Conservation (phyloP, 148 eudicot species). For the Selenicereus undatus region DNA sequence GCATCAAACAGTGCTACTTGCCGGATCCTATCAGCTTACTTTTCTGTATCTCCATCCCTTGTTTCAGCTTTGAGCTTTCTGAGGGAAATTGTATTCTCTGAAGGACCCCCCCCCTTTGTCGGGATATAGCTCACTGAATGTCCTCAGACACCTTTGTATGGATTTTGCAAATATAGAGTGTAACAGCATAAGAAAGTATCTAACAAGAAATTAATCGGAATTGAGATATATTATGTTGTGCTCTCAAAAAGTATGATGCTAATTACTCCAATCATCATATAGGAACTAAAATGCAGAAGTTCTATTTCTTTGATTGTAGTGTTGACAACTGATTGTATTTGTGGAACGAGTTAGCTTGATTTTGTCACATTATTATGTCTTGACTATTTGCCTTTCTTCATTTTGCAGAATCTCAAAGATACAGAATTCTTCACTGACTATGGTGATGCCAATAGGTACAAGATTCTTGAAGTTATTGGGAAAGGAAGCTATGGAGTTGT, state of each 20-base stretch:
- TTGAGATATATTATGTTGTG: neutral
- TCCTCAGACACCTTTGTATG: neutral
- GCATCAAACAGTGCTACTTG: neutral
- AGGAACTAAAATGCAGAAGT: neutral
- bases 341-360: neutral
- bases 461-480: constrained; percentile 76
- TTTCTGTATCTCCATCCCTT: neutral
- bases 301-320: neutral
- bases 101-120: neutral
- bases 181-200: neutral
- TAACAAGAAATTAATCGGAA: neutral
- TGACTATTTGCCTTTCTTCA: constrained; percentile 9
- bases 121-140: neutral
- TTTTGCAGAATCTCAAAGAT: constrained; percentile 53
- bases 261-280: neutral
- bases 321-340: neutral
- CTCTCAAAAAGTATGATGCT: neutral
- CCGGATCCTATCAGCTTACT: neutral
- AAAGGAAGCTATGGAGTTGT: constrained; percentile 95
- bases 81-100: neutral
- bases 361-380: neutral
- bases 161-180: neutral
- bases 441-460: constrained; percentile 76
- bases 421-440: constrained; percentile 76
- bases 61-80: neutral